Base-by-base conservation (phyloP, 257 asterid species). In the Solanum virginianum region DNA sequence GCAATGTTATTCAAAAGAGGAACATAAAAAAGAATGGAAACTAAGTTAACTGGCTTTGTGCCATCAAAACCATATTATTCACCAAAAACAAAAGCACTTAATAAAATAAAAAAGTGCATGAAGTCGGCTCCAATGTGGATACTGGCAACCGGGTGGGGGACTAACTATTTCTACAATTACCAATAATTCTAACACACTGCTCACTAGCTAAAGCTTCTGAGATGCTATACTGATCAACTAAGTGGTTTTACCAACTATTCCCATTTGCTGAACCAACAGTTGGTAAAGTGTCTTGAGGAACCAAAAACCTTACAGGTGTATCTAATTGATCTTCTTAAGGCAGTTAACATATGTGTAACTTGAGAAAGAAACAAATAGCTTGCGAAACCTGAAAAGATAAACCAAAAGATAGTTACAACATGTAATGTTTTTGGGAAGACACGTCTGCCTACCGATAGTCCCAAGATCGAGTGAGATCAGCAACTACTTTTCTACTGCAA, bases 261-360 rank as follows among this genome's bases (percentile, higher is more conserved):
- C 29, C 56, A 72, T 43, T 66, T 72, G 56, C 29, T 72, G 39
- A 72, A 45, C 57, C 80, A 72, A 12, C 32, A 72, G 43, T 13
- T 75, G 60, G 5, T 75, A 41, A 22, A 47, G 81, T 75, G 43
- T 24, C 60, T 49, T 49, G 62, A 14, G 56, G 82, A 24, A 49
- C 5, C 82, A 77, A 77, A 1, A 51, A 26, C 14, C 45, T 77
- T 8, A 15, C 29, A 63, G 47, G 60, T 55, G 60, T 15, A 85
- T 85, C 86, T 79, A 83, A 51, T 83, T 87, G 43, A 93, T 91
- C 91, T 85, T 94, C 92, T 83, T 89, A 22, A 96, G 90, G 4
- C 96, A 89, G 92, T 94, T 96, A 53, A 90, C 96, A 32, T 87
- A 93, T 69, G 98, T 92, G 82, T 93, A 94, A 86, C 99, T 94